phyloP scores from a whole-genome alignment of 2,329 filamentous ascomycete genomes.

The Coleophoma eucalyptorum region DNA sequence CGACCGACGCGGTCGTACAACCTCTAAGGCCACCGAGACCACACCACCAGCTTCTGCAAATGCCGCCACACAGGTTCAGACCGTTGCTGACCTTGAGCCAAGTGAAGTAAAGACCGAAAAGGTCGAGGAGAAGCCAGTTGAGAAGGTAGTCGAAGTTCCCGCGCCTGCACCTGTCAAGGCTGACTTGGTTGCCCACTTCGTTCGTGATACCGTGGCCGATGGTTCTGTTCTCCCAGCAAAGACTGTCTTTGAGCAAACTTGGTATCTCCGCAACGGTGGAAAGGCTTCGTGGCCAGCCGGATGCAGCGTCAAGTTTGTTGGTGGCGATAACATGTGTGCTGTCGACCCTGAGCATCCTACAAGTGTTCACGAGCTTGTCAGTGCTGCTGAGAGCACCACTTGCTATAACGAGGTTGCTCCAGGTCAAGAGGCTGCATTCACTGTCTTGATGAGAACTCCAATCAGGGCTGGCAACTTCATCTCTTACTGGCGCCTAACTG shows the following conservation, averaged over 20 bases:
- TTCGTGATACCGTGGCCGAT: conserved; percentile 75
- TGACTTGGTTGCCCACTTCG: conserved; percentile 62
- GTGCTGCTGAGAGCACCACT: conserved; percentile 79
- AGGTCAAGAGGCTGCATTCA: conserved; percentile 76
- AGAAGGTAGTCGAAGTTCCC: conserved; percentile 17
- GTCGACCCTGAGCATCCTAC: conserved; percentile 76
- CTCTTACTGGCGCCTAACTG: conserved; percentile 95
- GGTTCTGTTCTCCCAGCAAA: conserved; percentile 69
- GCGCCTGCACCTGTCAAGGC: conserved; percentile 18
- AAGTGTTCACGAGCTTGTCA: conserved; percentile 71
- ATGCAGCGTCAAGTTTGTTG: conserved; percentile 86
- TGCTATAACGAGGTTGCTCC: conserved; percentile 65
- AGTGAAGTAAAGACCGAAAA: conserved; percentile 31
- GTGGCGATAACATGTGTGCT: conserved; percentile 95
- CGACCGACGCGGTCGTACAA: conserved; percentile 46
- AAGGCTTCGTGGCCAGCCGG: conserved; percentile 78
- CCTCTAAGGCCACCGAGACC: conserved; percentile 48
- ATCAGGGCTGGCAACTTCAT: conserved; percentile 73
- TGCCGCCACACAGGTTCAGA: conserved; percentile 62
- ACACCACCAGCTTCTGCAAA: conserved; percentile 42
- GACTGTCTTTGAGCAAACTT: conserved; percentile 80
- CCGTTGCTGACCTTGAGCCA: conserved; percentile 69
- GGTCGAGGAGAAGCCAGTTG: conserved; percentile 26
- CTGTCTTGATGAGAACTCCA: conserved; percentile 79
- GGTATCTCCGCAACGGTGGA: conserved; percentile 86